Evolutionary conservation across 177 flowering plant genomes (phyloP), one percentile per base, ranked within the genome.

Genomic region (Tripterygium wilfordii): DNA sequence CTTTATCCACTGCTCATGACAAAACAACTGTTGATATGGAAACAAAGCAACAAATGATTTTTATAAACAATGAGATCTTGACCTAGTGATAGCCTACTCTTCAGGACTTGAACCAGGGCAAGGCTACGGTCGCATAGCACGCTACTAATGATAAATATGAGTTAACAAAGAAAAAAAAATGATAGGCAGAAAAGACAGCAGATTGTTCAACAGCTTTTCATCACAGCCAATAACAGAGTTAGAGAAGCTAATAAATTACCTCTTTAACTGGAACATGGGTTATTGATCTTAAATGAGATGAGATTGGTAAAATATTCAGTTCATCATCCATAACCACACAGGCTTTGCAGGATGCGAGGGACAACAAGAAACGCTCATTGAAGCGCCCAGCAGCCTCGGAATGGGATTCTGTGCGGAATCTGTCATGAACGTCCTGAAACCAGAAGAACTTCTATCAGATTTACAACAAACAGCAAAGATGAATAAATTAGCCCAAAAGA

Each of bases 241-340:
- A n/a, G 1, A 47, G 36, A 48, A 40, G 21, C 5, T 24, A 36
- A 30, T 39, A 44, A 43, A 16, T 42, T 71, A 84, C 99, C 89
- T 84, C 88, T 41, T 54, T 54, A 37, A 70, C 63, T 4, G 85
- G 65, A 54, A 75, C 61, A 23, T 84, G 74, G 8, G 67, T 55
- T n/a, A 89, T 80, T 33, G 95, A 75, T 62, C 73, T 75, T 45
- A 86, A 78, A 59, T 89, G 97, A 40, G 99, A 82, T 16, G 99
- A 89, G 39, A 92, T 76, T 2, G 95, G 96, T 51, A 89, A 62
- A 36, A 92, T 64, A 64, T 92, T 86, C 36, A 89, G 60, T 66
- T 89, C 96, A 69, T 92, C 97, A 58, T 92, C 99, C 92, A 89
- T 79, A 41, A 81, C 77, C 18, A 81, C 72, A 58, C 99, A 92